Percentiles rank a stretch among this genome's conserved stretches.
Conservation (phyloP, 805 yeast genomes). For the Ascoidea tarda region DNA sequence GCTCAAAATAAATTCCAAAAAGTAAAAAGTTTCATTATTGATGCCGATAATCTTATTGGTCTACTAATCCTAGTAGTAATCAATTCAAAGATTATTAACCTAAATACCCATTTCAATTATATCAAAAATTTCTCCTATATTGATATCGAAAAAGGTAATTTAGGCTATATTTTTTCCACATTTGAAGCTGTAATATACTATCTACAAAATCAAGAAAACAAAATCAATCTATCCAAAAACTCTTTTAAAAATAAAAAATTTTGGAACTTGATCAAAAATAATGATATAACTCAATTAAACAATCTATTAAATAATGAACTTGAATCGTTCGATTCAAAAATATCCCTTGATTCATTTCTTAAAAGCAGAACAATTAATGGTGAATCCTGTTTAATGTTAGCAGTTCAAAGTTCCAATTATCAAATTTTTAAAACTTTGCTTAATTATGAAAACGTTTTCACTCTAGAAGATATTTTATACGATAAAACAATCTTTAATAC, state of each 20-base stretch:
- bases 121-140: constrained; percentile 42
- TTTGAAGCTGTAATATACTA: constrained; percentile 70
- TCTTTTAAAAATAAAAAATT: constrained; percentile 36
- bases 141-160: constrained; percentile 38
- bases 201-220: constrained; percentile 26
- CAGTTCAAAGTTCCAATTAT: constrained; percentile 34
- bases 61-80: constrained; percentile 58
- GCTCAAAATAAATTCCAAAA: constrained; percentile 10
- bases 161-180: constrained; percentile 72
- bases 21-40: constrained; percentile 24
- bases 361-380: constrained; percentile 37
- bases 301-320: constrained; percentile 1
- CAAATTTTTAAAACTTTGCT: constrained; percentile 32
- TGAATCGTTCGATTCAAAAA: constrained; percentile 1
- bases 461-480: constrained; percentile 51
- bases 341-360: constrained; percentile 19
- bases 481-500: constrained; percentile 44
- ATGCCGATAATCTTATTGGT: constrained; percentile 74
- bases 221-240: constrained; percentile 21
- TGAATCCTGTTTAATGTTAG: constrained; percentile 56
- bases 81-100: constrained; percentile 40
- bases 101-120: constrained; percentile 54
- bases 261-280: constrained; percentile 34
- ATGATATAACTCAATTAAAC: constrained; percentile 15
- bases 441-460: constrained; percentile 30